Base-by-base conservation (phyloP, 805 yeast species). In the Candida quercuum region DNA sequence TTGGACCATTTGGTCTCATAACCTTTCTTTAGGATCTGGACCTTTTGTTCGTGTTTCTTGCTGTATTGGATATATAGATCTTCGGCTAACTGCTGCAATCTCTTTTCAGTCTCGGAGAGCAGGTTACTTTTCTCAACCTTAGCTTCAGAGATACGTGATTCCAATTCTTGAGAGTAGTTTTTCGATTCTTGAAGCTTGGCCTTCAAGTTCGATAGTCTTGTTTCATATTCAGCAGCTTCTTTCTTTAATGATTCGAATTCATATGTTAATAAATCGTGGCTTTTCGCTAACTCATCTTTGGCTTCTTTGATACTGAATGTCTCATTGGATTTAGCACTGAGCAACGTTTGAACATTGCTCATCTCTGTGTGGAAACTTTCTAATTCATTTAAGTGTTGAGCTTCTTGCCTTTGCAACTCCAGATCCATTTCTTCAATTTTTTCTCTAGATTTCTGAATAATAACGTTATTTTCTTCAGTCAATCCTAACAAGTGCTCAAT, bases 11-110 rank as follows among this genome's bases (percentile, higher is more conserved):
- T 76, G 23, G 63, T 60, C 47, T 77, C 82, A 51, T 74, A 76
- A 3, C 76, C 78, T 39, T 71, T 69, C 53, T 76, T 81, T 50
- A 80, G 61, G 23, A 76, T 71, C 12, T 70, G 69, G 8, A 85
- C 82, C 56, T 85, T 85, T 36, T 74, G 72, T 43, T 80, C 86
- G 52, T 86, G 94, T 53, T 86, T 85, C 35, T 81, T 77, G 3
- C 86, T 75, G 52, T 85, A 85, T 53, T 81, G 88, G 27, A 74
- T 67, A 51, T 84, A 84, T 10, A 85, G 63, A 47, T 80, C 86
- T 41, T 77, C 80, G 0, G 89, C 85, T 33, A 84, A 60, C 43
- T 76, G 72, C 43, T 78, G 76, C 27, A 81, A 59, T 49, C 75
- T 72, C 40, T 66, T 66, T 43, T 77, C 79, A 3, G 76, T 63